A percentile compares a stretch with the other conserved stretches of the same genome.
These are phyloP conservation scores for Exophiala sideris DNA, from an alignment of 2,329 filamentous ascomycete species.

Conservation along the genomic window DNA sequence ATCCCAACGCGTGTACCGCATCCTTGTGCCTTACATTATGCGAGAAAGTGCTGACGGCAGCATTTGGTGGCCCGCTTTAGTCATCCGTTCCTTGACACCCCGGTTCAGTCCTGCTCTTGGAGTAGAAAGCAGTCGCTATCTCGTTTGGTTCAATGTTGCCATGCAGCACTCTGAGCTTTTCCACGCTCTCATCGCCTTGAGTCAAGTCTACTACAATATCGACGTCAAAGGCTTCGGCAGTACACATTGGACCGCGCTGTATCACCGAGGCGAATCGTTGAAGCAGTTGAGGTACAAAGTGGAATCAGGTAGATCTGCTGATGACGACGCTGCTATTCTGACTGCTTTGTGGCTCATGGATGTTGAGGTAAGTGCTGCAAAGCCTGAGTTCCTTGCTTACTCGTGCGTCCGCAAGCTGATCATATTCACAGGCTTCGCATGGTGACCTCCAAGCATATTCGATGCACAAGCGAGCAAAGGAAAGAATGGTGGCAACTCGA, in stretches of 20 bases:
- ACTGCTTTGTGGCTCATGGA: slow-evolving; percentile 23
- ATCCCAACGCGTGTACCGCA: background rate
- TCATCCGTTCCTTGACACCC: slow-evolving; percentile 17
- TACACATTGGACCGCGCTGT: slow-evolving; percentile 12
- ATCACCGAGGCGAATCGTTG: slow-evolving; percentile 17
- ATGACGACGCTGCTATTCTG: slow-evolving; percentile 21
- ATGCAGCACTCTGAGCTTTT: slow-evolving; percentile 18
- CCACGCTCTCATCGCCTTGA: slow-evolving; percentile 17
- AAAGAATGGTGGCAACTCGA: slow-evolving; percentile 15
- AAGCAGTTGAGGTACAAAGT: slow-evolving; percentile 19
- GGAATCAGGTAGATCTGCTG: slow-evolving; percentile 5
- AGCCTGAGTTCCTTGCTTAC: background rate
- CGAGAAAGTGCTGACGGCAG: background rate
- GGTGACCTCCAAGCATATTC: slow-evolving; percentile 16
- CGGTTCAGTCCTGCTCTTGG: slow-evolving; percentile 17
- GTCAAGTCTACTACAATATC: slow-evolving; percentile 21
- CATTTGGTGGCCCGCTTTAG: background rate
- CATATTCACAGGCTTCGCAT: slow-evolving; percentile 8
- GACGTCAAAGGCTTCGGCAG: slow-evolving; percentile 16
- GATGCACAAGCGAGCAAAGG: slow-evolving; percentile 21
- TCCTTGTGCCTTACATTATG: background rate
- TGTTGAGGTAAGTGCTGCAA: slow-evolving; percentile 11
- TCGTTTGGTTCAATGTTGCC: slow-evolving; percentile 22
- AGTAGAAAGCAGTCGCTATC: slow-evolving; percentile 17
- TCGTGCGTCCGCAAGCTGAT: background rate